These are phyloP conservation scores for Cryptococcus sp. DNA, from an alignment of 1,284 basidiomycete species.

Conservation along the genomic window DNA sequence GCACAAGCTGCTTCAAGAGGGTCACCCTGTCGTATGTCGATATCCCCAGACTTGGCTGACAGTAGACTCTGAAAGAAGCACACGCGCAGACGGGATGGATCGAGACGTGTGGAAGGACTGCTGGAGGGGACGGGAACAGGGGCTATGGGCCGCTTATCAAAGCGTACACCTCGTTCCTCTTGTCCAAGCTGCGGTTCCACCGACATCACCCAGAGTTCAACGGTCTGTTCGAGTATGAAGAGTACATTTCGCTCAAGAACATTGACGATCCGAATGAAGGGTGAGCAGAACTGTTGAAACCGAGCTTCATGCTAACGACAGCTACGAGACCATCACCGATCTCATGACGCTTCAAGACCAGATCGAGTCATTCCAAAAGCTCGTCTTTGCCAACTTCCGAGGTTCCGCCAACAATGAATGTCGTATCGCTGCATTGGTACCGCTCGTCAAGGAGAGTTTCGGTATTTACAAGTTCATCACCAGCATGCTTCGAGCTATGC, in stretches of 20 bases:
- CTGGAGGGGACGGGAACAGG: slow-evolving; percentile 66
- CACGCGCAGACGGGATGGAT: slow-evolving; percentile 95
- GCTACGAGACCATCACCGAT: slow-evolving; percentile 92
- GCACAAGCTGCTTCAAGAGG: slow-evolving; percentile 92
- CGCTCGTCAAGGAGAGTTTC: slow-evolving; percentile 93
- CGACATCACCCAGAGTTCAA: slow-evolving; percentile 90
- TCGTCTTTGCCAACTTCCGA: slow-evolving; percentile 87
- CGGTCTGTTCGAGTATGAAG: slow-evolving; percentile 93
- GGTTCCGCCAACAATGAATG: slow-evolving; percentile 90
- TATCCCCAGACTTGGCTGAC: slow-evolving; percentile 6
- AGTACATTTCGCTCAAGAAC: slow-evolving; percentile 90
- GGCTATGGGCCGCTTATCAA: slow-evolving; percentile 87
- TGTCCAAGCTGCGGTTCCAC: slow-evolving; percentile 93
- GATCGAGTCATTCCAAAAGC: slow-evolving; percentile 94
- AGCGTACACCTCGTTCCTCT: slow-evolving; percentile 87
- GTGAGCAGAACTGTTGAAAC: slow-evolving; percentile 50
- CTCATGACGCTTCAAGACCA: slow-evolving; percentile 94
- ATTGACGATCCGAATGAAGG: slow-evolving; percentile 98
- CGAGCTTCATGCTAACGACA: slow-evolving; percentile 43
- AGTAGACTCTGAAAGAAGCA: slow-evolving; percentile 84
- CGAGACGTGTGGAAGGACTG: slow-evolving; percentile 86
- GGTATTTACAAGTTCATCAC: slow-evolving; percentile 97
- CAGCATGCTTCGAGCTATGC: slow-evolving; percentile 71
- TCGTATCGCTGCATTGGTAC: slow-evolving; percentile 85
- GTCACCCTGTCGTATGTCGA: slow-evolving; percentile 74